A percentile compares a stretch with the other conserved stretches of the same genome.
These are phyloP conservation scores for Kurtzmaniella cleridarum DNA, from an alignment of 805 yeast genomes.

Conservation along the genomic window DNA sequence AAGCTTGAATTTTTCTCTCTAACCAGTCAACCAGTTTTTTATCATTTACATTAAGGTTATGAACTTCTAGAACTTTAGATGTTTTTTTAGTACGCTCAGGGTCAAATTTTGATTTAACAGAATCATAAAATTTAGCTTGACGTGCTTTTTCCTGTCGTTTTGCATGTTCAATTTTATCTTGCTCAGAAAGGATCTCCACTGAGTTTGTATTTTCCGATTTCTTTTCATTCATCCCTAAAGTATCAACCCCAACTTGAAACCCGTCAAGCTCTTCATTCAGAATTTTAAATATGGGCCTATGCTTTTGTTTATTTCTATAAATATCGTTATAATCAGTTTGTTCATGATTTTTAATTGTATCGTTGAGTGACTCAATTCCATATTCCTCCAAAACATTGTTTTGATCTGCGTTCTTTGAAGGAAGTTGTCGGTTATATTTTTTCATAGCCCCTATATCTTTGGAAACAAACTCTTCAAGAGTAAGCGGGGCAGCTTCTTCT, in stretches of 20 bases:
- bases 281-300: slow-evolving; percentile 14
- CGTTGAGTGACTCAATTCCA: slow-evolving; percentile 27
- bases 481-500: slow-evolving; percentile 6
- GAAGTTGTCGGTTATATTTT: slow-evolving; percentile 22
- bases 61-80: slow-evolving; percentile 26
- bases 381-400: slow-evolving; percentile 31
- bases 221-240: slow-evolving; percentile 5
- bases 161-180: slow-evolving; percentile 12
- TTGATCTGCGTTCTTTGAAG: slow-evolving; percentile 23
- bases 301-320: slow-evolving; percentile 12
- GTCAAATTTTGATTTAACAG: slow-evolving; percentile 26
- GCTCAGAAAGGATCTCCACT: slow-evolving; percentile 15
- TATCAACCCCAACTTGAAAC: slow-evolving; percentile 27
- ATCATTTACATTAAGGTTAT: slow-evolving; percentile 24
- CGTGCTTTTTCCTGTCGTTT: slow-evolving; percentile 19
- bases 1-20: slow-evolving; percentile 14
- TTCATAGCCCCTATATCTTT: slow-evolving; percentile 6
- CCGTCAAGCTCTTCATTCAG: slow-evolving; percentile 28
- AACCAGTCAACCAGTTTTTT: slow-evolving; percentile 17
- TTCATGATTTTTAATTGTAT: slow-evolving; percentile 15
- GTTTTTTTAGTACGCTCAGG: slow-evolving; percentile 5
- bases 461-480: slow-evolving; percentile 18
- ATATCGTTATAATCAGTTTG: slow-evolving; percentile 24
- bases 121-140: slow-evolving; percentile 21
- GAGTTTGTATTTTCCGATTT: slow-evolving; percentile 1